These are phyloP conservation scores for Fraxinus nigra DNA, from an alignment of 305 asterid species.

Conservation along the genomic window DNA sequence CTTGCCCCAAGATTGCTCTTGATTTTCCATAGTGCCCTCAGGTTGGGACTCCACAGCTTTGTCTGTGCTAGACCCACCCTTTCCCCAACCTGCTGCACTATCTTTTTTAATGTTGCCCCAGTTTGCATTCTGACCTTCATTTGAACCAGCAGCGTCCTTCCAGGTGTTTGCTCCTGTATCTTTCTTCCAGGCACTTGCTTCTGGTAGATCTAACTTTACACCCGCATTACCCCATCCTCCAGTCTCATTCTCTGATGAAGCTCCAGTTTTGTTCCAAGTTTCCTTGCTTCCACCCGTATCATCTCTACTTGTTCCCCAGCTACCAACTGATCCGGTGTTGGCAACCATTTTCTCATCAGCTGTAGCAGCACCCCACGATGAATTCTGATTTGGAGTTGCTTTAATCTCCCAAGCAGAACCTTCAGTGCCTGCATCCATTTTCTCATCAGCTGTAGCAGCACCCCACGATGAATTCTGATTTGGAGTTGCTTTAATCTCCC, in stretches of 20 bases:
- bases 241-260: constrained; percentile 37
- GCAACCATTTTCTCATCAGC: constrained; percentile 32
- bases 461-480: too few relatives aligned
- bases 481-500: too few relatives aligned
- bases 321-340: constrained; percentile 35
- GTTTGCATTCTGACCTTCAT: constrained; percentile 28
- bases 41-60: constrained; percentile 20
- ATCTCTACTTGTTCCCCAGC: constrained; percentile 51
- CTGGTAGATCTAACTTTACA: constrained; percentile 38
- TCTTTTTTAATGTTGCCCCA: constrained; percentile 28
- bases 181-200: constrained; percentile 38
- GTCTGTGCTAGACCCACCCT: constrained; percentile 23
- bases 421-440: constrained; percentile 22
- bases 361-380: constrained; percentile 74
- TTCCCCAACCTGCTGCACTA: constrained; percentile 32
- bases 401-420: constrained; percentile 62
- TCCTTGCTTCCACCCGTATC: constrained; percentile 45
- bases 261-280: constrained; percentile 55
- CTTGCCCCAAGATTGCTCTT: constrained; percentile 11
- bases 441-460: too few relatives aligned
- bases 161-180: constrained; percentile 19
- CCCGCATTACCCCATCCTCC: constrained; percentile 32
- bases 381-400: constrained; percentile 39
- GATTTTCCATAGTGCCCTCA: constrained; percentile 7
- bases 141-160: constrained; percentile 11